A percentile compares a stretch with the other conserved stretches of the same genome.
phyloP scores from a whole-genome alignment of 345 rosid genomes.

The Cardamine occulta region DNA sequence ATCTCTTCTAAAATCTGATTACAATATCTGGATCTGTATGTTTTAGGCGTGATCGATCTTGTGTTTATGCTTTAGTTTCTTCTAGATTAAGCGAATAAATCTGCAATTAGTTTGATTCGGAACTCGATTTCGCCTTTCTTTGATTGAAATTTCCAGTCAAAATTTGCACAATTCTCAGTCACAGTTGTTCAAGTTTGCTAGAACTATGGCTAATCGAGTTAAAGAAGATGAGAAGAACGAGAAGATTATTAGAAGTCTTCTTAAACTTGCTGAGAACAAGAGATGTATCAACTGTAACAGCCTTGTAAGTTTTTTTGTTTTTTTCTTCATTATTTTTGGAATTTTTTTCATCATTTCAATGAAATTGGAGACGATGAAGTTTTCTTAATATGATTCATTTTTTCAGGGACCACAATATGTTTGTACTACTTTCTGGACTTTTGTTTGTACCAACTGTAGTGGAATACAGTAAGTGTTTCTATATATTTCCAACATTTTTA shows the following conservation, averaged over 20 bases:
- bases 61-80: conserved; percentile 18
- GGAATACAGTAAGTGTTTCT: conserved; percentile 84
- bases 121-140: conserved; percentile 23
- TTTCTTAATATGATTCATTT: not conserved
- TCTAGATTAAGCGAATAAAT: conserved; percentile 1
- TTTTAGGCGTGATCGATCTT: conserved; percentile 4
- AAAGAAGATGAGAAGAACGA: conserved; percentile 95
- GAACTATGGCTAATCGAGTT: conserved; percentile 59
- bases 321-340: no score
- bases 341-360: not conserved
- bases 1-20: not conserved
- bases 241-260: conserved; percentile 77
- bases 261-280: conserved; percentile 83
- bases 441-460: conserved; percentile 94
- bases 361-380: not conserved
- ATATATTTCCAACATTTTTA: not conserved
- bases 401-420: conserved; percentile 98
- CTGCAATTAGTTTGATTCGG: not conserved
- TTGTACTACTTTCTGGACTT: conserved; percentile 94
- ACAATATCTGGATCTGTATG: conserved; percentile 31
- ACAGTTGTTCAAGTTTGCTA: not conserved
- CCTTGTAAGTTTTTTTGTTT: conserved; percentile 53
- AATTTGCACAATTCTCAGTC: no score
- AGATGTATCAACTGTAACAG: conserved; percentile 94
- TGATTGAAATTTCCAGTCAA: not conserved